phyloP scores from a whole-genome alignment of 441 rosid species.

The Manihot esculenta region DNA sequence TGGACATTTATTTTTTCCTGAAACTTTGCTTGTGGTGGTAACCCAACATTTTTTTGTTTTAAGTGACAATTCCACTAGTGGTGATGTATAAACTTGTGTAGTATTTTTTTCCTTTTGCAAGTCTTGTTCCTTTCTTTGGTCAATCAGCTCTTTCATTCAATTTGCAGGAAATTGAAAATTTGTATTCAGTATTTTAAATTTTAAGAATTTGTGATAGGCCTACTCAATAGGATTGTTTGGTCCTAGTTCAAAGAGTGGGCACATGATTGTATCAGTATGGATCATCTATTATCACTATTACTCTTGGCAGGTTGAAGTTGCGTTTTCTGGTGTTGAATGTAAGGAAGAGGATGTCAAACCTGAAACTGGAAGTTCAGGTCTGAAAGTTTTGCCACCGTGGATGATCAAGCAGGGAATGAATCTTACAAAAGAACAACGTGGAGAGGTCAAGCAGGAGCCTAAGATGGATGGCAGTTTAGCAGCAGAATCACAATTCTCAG shows the following conservation, averaged over 20 bases:
- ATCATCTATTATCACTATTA: conserved; percentile 8
- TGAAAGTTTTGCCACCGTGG: conserved; percentile 91
- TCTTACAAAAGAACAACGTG: conserved; percentile 86
- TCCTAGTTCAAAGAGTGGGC: too few relatives aligned
- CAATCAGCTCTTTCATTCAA: neutral
- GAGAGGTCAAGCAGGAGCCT: conserved; percentile 68
- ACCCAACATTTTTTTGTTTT: too few relatives aligned
- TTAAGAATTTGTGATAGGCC: neutral
- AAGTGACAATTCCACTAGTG: neutral
- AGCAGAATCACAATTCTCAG: conserved; percentile 34
- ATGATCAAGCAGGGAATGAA: conserved; percentile 95
- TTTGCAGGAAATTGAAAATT: neutral
- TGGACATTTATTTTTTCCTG: too few relatives aligned
- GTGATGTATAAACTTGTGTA: neutral
- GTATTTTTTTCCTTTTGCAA: neutral
- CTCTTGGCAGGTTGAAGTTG: conserved; percentile 83
- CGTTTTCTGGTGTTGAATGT: conserved; percentile 67
- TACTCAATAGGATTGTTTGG: neutral
- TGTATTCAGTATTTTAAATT: neutral
- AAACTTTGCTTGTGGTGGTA: too few relatives aligned
- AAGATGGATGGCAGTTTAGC: conserved; percentile 58
- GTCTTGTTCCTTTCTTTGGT: neutral
- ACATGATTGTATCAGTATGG: conserved; percentile 2
- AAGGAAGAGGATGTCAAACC: conserved; percentile 68
- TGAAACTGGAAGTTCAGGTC: conserved; percentile 45